These are phyloP conservation scores for Rhipidocladum racemiflorum DNA, from an alignment of 176 grass and related monocot species.

Conservation along the genomic window DNA sequence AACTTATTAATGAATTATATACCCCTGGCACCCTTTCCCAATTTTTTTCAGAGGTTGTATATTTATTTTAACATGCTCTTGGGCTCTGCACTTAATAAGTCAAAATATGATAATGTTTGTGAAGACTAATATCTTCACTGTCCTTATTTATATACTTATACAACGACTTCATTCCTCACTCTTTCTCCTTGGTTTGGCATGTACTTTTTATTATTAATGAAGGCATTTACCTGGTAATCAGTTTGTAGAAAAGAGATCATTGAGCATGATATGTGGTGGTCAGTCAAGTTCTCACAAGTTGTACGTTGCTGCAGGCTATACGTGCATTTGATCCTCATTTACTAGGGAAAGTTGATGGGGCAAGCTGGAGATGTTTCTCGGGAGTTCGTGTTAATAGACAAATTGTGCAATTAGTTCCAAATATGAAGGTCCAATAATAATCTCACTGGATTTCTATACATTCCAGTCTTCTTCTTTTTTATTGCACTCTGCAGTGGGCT, in stretches of 20 bases:
- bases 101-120: neutral
- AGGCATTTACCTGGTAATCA: conserved; percentile 1
- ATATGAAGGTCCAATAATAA: conserved; percentile 56
- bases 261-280: conserved; percentile 13
- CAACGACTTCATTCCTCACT: neutral
- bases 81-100: neutral
- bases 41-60: neutral
- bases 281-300: conserved; percentile 30
- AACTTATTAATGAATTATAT: too few species aligned
- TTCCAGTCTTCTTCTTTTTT: conserved; percentile 2
- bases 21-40: too few species aligned
- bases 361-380: conserved; percentile 71
- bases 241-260: neutral
- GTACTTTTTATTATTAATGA: neutral
- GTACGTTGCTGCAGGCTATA: conserved; percentile 40
- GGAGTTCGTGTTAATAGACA: conserved; percentile 68
- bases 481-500: neutral
- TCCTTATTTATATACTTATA: conserved; percentile 5
- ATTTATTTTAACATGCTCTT: conserved; percentile 18
- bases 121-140: conserved; percentile 7
- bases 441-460: conserved; percentile 15
- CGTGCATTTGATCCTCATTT: conserved; percentile 52
- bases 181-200: neutral
- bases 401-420: conserved; percentile 64
- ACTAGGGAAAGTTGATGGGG: conserved; percentile 42